Conservation (phyloP, 1,139 yeast species). For the Diutina neorugosa region DNA sequence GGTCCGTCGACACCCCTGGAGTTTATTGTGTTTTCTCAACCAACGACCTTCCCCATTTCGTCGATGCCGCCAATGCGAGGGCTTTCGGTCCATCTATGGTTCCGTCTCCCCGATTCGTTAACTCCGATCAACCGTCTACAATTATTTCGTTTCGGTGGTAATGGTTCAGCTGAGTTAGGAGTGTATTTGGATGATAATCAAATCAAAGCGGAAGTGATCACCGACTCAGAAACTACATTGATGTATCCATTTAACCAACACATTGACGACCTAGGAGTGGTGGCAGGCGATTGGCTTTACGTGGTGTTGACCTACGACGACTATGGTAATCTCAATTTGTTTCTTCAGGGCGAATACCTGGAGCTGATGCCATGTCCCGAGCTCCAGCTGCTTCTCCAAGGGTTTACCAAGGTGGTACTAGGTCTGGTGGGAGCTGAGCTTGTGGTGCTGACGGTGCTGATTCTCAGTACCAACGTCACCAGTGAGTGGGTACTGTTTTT, state of each 20-base stretch:
- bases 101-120: neutral
- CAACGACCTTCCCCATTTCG: neutral
- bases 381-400: slow-evolving; percentile 15
- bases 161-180: neutral
- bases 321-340: slow-evolving; percentile 25
- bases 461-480: slow-evolving; percentile 18
- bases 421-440: slow-evolving; percentile 15
- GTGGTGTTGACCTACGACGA: slow-evolving; percentile 27
- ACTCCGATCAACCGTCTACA: neutral
- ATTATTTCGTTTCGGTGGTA: neutral
- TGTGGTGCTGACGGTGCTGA: slow-evolving; percentile 20
- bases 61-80: neutral
- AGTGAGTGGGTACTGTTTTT: slow-evolving; percentile 29
- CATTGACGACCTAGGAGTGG: neutral
- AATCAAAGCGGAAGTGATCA: neutral
- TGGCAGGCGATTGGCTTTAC: slow-evolving; percentile 14
- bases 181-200: neutral
- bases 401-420: slow-evolving; percentile 24
- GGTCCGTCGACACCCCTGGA: neutral
- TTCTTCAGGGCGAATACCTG: slow-evolving; percentile 30
- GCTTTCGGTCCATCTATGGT: neutral
- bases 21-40: neutral
- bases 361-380: slow-evolving; percentile 35
- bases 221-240: neutral
- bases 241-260: slow-evolving; percentile 1